These are phyloP conservation scores for Aspergillus conjunctus DNA, from an alignment of 495 filamentous ascomycete species.

Conservation along the genomic window DNA sequence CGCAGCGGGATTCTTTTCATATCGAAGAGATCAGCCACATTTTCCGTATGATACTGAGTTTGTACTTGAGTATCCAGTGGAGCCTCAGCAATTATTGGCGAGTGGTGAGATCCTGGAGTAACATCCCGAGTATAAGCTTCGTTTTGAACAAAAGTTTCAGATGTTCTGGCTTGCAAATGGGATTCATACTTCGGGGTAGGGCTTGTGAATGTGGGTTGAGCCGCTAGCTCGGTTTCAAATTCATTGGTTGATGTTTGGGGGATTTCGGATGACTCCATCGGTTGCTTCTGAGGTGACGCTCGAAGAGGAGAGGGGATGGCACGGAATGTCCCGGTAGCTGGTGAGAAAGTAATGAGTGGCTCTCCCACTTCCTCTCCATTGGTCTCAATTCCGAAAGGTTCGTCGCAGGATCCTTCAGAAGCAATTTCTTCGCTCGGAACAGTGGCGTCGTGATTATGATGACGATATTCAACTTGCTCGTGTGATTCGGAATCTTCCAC, in stretches of 20 bases:
- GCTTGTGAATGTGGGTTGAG: slow-evolving; percentile 7
- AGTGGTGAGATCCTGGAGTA: slow-evolving; percentile 18
- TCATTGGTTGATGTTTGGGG: slow-evolving; percentile 15
- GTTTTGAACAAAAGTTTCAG: slow-evolving; percentile 18
- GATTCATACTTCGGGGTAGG: slow-evolving; percentile 22
- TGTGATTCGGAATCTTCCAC: neutral
- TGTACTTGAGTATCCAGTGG: slow-evolving; percentile 11
- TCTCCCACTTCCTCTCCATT: slow-evolving; percentile 32
- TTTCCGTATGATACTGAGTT: neutral
- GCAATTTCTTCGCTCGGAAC: neutral
- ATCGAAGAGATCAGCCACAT: slow-evolving; percentile 21
- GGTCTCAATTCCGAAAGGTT: neutral
- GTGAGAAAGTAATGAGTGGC: slow-evolving; percentile 49
- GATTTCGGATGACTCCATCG: slow-evolving; percentile 17
- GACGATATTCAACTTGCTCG: neutral
- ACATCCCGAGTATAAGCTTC: slow-evolving; percentile 14
- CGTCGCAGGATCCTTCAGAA: neutral
- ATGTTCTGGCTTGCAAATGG: slow-evolving; percentile 13
- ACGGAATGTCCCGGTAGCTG: slow-evolving; percentile 52
- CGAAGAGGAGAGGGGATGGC: slow-evolving; percentile 46
- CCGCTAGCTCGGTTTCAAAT: slow-evolving; percentile 6
- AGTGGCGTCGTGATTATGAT: neutral
- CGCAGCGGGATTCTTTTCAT: slow-evolving; percentile 42
- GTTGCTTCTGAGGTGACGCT: slow-evolving; percentile 26
- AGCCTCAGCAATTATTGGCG: slow-evolving; percentile 18